Base-by-base conservation (phyloP, 2,329 filamentous ascomycete species). In the Esteya vermicola region DNA sequence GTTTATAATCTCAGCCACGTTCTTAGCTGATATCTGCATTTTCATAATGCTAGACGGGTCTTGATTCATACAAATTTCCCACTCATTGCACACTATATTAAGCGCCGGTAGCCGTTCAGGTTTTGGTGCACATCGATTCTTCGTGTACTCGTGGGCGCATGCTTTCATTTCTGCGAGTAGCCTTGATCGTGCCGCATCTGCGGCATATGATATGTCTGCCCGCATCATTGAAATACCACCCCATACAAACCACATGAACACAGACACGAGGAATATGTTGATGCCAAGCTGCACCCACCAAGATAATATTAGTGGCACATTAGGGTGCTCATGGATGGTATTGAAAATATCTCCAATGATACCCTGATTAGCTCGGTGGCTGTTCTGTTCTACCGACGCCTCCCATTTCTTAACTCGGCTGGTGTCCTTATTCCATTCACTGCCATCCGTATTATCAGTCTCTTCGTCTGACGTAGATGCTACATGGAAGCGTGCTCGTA, bases 1-100 rank as follows among this genome's bases (percentile, higher is more conserved):
- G 56, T 96, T 95, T 58, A 96, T 80, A 31, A 98, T 93, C 53
- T 85, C 77, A 1, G 89, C 89, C 54, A 95, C 82, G 21, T 88
- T 91, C 53, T 84, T 81, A 6, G 85, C 88, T 16, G 81, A 85
- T 30, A 94, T 76, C 51, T 79, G 81, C 32, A 89, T 81, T 28
- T 80, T 70, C 48, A 84, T 86, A 41, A 94, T 76, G 41, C 76
- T 75, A 33, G 78, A 69, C 1, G 86, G 79, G 52, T 95, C 84
- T 48, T 80, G 75, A 48, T 79, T 77, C 85, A 94, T 94, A 60
- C 91, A 96, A 25, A 75, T 66, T 47, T 81, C 77, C 89, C 89
- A 96, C 45, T 79, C 73, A 26, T 77, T 72, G 56, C 91, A 98
- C 4, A 81, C 63, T 0, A 61, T 61, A 45, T 81, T 72, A 50